Base-by-base conservation (phyloP, 768 basidiomycete genomes). In the Agrocybe praecox region DNA sequence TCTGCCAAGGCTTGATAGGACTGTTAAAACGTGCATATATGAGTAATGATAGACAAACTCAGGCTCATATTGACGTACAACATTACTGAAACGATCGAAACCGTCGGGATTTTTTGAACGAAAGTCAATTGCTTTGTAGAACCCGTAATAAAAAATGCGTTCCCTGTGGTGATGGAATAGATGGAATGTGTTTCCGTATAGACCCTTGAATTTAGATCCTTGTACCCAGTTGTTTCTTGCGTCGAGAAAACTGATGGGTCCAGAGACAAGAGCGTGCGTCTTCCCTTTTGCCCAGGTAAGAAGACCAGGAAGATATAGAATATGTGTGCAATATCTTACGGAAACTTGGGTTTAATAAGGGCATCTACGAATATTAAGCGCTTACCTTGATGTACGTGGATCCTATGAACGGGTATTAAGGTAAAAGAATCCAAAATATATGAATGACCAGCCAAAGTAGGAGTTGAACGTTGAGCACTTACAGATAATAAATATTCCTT, bases 301-400 rank as follows among this genome's bases (percentile, higher is more conserved):
- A 1, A 55, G 52, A 4, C 52, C 52, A 3, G 60, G 56, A 19
- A 61, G 40, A 19, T 46, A 57, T 8, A 61, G 21, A 22, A 57
- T 50, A 12, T 61, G 57, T 3, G 11, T 32, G 4, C 52, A 46
- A 19, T 21, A 49, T 11, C 60, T 61, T 32, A n/a, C 17, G 6
- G 43, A 26, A 29, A 21, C 7, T 19, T n/a, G 11, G 22, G 10
- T 10, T 34, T 42, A 21, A 42, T 24, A 17, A 40, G 19, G 11
- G 18, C 29, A 49, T 24, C 11, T 1, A 29, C 44, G 14, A 48
- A 19, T 29, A 10, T 32, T 5, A 10, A 26, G 8, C 2, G 2
- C 34, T 18, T 42, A 56, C 59, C 7, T 17, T 3, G 43, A 29
- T 0, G 55, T 52, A 6, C 29, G 33, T 6, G 40, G 46, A 21